These are phyloP conservation scores for Chamaenerion angustifolium DNA, from an alignment of 345 rosid species.

Conservation along the genomic window DNA sequence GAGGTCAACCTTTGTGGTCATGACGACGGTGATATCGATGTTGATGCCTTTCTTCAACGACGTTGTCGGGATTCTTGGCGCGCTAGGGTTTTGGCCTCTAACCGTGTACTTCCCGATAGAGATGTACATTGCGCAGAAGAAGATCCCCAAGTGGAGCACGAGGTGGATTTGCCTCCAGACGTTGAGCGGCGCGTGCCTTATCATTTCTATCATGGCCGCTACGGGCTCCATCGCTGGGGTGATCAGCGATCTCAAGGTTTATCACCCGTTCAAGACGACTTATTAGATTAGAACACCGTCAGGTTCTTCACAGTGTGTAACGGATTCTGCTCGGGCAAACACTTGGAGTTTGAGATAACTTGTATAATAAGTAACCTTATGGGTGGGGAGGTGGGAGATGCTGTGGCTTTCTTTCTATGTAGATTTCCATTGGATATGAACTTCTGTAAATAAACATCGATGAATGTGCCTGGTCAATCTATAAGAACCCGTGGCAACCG, in stretches of 20 bases:
- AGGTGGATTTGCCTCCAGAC: conserved; percentile 43
- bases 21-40: conserved; percentile 43
- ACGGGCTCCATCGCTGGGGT: conserved; percentile 44
- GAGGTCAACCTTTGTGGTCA: conserved; percentile 32
- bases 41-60: conserved; percentile 46
- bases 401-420: too few relatives aligned
- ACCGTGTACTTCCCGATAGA: conserved; percentile 46
- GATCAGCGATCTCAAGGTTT: conserved; percentile 23
- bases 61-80: conserved; percentile 38
- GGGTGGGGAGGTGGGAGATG: too few relatives aligned
- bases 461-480: too few relatives aligned
- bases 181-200: conserved; percentile 33
- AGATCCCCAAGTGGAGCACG: conserved; percentile 35
- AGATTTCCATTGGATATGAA: too few relatives aligned
- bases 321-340: too few relatives aligned
- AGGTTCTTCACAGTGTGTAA: too few relatives aligned
- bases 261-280: conserved; percentile 29
- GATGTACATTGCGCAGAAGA: conserved; percentile 42
- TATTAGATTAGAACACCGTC: conserved; percentile 8
- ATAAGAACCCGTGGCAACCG: too few relatives aligned
- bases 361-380: too few relatives aligned
- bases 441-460: too few relatives aligned
- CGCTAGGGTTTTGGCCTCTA: conserved; percentile 51
- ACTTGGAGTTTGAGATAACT: too few relatives aligned
- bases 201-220: conserved; percentile 25